phyloP scores from a whole-genome alignment of 202 grass and related monocot species.

The Panicum hallii region DNA sequence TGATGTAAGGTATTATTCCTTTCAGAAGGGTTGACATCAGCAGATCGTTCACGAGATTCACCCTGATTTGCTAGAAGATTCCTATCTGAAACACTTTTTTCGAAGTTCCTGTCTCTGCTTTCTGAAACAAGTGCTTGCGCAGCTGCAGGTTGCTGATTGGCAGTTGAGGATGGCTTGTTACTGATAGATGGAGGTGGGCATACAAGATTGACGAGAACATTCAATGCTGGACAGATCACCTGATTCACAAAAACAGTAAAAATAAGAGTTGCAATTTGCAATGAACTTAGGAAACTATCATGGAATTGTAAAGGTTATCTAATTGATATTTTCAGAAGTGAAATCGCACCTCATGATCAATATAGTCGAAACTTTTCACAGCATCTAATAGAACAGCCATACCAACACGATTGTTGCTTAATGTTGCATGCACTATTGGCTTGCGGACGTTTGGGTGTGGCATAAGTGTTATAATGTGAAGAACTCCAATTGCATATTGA shows the following conservation, averaged over 20 bases:
- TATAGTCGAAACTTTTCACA: slow-evolving; percentile 79
- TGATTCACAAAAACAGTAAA: slow-evolving; percentile 38
- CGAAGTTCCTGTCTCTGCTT: slow-evolving; percentile 65
- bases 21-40: slow-evolving; percentile 48
- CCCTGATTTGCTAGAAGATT: slow-evolving; percentile 51
- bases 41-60: slow-evolving; percentile 57
- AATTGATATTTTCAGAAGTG: slow-evolving; percentile 41
- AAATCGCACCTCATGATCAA: slow-evolving; percentile 84
- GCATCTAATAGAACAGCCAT: slow-evolving; percentile 86
- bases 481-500: slow-evolving; percentile 94
- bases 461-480: slow-evolving; percentile 92
- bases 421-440: slow-evolving; percentile 80
- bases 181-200: slow-evolving; percentile 97
- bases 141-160: slow-evolving; percentile 67
- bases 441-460: slow-evolving; percentile 74
- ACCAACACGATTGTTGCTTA: slow-evolving; percentile 88
- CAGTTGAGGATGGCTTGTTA: slow-evolving; percentile 69
- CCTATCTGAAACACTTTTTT: slow-evolving; percentile 59
- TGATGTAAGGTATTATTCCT: slow-evolving; percentile 44
- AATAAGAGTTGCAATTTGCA: slow-evolving; percentile 24
- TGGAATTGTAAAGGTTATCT: slow-evolving; percentile 30
- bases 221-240: slow-evolving; percentile 90
- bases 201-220: slow-evolving; percentile 96
- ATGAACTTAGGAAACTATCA: slow-evolving; percentile 20
- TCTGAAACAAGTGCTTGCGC: slow-evolving; percentile 61